Evolutionary conservation across 441 rosid species (phyloP).

Genomic region (Theobroma grandiflorum): DNA sequence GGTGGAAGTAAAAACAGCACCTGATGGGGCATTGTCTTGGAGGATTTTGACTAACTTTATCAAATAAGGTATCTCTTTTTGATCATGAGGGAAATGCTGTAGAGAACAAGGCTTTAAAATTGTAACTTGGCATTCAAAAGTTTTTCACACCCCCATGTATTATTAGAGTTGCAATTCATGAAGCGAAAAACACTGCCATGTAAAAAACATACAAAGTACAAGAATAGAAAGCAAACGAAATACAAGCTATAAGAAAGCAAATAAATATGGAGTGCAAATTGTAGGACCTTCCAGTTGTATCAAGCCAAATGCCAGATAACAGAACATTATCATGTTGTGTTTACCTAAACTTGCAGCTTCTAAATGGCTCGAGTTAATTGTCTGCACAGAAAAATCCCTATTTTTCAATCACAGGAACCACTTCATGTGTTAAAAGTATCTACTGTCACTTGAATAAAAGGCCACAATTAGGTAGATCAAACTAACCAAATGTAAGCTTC

Average conservation of each 20-base stretch:
- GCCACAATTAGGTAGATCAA: not conserved
- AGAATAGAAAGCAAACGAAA: not conserved
- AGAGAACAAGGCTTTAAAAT: slow-evolving; percentile 14
- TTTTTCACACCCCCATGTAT: not conserved
- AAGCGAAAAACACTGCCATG: not conserved
- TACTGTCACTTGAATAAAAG: not conserved
- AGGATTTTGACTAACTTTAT: slow-evolving; percentile 4
- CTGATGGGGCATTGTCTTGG: not conserved
- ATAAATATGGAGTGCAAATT: not conserved
- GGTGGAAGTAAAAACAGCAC: slow-evolving; percentile 2
- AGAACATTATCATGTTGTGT: not conserved
- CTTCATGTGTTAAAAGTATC: not conserved
- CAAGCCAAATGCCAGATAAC: not conserved
- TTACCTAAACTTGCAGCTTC: slow-evolving; percentile 16
- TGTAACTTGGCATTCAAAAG: not conserved
- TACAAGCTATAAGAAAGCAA: not conserved
- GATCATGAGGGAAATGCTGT: not conserved
- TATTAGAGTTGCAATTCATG: slow-evolving; percentile 5
- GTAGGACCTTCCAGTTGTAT: not conserved
- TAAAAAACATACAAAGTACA: not conserved
- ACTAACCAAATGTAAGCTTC: not conserved
- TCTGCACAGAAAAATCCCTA: not conserved
- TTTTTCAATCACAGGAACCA: not conserved
- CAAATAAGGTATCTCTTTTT: slow-evolving; percentile 12
- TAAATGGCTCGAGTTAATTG: not conserved